Conservation (phyloP, 164 flowering plant species). For the Hamamelis virginiana region DNA sequence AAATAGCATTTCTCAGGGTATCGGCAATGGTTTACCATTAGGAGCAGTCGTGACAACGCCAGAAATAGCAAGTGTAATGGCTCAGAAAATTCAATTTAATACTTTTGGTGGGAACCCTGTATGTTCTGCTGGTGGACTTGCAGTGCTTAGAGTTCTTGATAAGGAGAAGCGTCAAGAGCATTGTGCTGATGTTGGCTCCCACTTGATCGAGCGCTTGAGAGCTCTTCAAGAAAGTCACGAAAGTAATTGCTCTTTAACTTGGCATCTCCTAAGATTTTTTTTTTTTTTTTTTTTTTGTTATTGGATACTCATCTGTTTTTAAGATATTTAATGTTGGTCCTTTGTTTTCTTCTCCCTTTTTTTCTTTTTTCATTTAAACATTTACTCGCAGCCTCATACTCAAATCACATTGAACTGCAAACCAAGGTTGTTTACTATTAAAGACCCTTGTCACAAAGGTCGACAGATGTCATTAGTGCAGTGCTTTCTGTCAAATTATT, state of each 20-base stretch:
- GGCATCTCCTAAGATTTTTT: conserved; percentile 1
- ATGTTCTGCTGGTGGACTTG: conserved; percentile 94
- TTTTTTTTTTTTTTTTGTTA: too few species aligned
- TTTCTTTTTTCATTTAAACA: too few species aligned
- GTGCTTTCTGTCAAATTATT: too few species aligned
- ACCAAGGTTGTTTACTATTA: too few species aligned
- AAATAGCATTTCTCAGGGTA: conserved; percentile 59
- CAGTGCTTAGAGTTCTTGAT: conserved; percentile 87
- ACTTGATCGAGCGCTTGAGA: conserved; percentile 68
- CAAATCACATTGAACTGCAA: too few species aligned
- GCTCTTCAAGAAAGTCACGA: conserved; percentile 77
- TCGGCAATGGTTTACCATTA: conserved; percentile 94
- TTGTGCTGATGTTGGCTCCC: conserved; percentile 84
- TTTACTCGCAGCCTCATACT: too few species aligned
- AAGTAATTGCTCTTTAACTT: conserved; percentile 42
- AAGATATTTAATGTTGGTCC: too few species aligned
- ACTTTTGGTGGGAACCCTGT: conserved; percentile 99
- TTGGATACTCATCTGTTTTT: too few species aligned
- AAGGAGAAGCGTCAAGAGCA: conserved; percentile 90
- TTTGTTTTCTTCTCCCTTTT: too few species aligned
- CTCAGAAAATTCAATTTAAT: conserved; percentile 89
- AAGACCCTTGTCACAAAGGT: too few species aligned
- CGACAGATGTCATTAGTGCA: too few species aligned
- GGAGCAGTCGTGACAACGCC: conserved; percentile 99
- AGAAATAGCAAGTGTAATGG: conserved; percentile 83